Evolutionary conservation across 2,329 filamentous ascomycete genomes (phyloP), one percentile per base, ranked within the genome.

Genomic region (Fusarium sp.): DNA sequence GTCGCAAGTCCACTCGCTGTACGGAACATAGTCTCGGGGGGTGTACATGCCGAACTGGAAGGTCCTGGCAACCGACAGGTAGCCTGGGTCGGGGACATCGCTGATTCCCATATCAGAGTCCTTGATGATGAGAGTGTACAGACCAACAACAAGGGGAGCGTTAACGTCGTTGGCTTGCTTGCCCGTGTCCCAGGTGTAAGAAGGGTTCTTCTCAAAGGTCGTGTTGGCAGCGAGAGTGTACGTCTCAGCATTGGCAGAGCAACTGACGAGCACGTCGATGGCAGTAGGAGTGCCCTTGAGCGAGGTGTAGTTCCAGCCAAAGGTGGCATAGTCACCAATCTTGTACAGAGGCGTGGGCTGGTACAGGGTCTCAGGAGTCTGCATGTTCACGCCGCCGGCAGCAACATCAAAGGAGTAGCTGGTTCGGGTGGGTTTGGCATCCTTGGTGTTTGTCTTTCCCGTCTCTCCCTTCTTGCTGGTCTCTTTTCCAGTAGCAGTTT

Each of bases 281-380:
- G 87, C 88, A 3, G 85, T 87, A 2, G 89, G 89, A 1, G 82
- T 85, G 25, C 80, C 86, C 60, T 83, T 81, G 29, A 91, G 77
- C 46, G 84, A 84, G 4, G 89, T 90, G 80, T 90, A 90, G 79
- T 90, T 90, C 87, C 88, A 91, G 50, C 79, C 83, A 78, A 86
- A 88, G 13, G 87, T 90, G 44, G 89, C 80, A 46, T 81, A 81
- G 73, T 89, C 84, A 65, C 86, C 85, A 65, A 90, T 87, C 74
- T 87, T 87, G 82, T 86, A 89, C 40, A 88, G 81, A 63, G 84
- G 81, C 9, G 82, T 81, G 25, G 81, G 80, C 10, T 79, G 79
- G 4, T 78, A 75, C 3, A 80, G 81, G 6, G 81, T 77, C 38
- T 81, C 79, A 1, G 88, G 88, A 2, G 81, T 84, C 46, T 85